Evolutionary conservation across 169 alveolate genomes (phyloP).

Genomic region (Cystoisospora suis): DNA sequence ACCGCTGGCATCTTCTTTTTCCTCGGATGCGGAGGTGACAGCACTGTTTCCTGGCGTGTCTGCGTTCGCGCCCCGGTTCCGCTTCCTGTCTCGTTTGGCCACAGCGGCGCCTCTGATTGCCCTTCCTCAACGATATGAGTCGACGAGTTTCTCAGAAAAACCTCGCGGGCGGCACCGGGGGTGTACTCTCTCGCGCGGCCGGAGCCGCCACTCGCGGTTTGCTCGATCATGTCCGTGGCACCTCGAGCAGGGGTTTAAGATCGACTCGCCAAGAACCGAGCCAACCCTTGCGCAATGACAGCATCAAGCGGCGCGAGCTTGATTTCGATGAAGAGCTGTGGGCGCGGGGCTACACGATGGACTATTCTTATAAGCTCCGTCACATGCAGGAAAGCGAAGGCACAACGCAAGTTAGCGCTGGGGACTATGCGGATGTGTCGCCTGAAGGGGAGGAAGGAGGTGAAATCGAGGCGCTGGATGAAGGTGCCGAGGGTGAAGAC

Average conservation of each 20-base stretch:
- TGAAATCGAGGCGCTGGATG: background rate
- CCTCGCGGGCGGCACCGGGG: background rate
- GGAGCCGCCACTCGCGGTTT: background rate
- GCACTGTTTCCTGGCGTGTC: no score
- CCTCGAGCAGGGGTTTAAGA: background rate
- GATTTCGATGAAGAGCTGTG: slow-evolving; percentile 43
- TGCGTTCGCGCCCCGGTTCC: no score
- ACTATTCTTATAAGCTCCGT: background rate
- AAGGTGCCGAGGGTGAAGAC: background rate
- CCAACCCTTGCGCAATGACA: background rate
- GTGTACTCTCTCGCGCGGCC: background rate
- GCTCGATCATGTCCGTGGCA: background rate
- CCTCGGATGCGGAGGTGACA: no score
- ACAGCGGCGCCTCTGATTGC: no score
- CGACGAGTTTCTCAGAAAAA: slow-evolving; percentile 4
- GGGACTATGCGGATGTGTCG: slow-evolving; percentile 17
- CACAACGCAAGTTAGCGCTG: slow-evolving; percentile 32
- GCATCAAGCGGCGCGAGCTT: slow-evolving; percentile 42
- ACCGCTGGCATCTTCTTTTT: no score
- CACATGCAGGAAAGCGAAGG: slow-evolving; percentile 34
- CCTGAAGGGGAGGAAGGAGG: background rate
- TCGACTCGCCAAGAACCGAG: background rate
- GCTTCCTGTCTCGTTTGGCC: no score
- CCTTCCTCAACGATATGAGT: background rate
- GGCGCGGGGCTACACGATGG: slow-evolving; percentile 37